phyloP scores from a whole-genome alignment of 73 alveolate genomes.

The Paramecium caudatum region DNA sequence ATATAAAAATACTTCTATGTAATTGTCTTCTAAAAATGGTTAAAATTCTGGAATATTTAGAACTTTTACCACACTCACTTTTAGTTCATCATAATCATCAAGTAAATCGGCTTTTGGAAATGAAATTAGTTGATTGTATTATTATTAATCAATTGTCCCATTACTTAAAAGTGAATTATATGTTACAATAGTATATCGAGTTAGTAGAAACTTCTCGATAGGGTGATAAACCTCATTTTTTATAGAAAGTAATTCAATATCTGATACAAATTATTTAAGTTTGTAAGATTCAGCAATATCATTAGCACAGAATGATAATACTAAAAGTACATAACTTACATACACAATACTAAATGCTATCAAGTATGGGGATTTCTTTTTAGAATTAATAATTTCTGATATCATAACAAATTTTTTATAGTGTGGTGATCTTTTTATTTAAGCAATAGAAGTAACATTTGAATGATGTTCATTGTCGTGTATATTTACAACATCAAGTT shows the following conservation, averaged over 20 bases:
- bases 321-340: not conserved
- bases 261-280: not conserved
- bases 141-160: not conserved
- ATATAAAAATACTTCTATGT: not conserved
- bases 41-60: not conserved
- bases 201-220: constrained; percentile 2
- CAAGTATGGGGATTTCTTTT: not conserved
- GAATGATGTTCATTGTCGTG: not conserved
- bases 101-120: constrained; percentile 26
- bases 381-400: not conserved
- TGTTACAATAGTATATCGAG: constrained; percentile 27
- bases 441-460: not conserved
- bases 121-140: not conserved
- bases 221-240: constrained; percentile 39
- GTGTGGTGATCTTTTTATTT: constrained; percentile 38
- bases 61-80: not conserved
- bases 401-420: not conserved
- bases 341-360: not conserved
- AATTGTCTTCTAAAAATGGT: constrained; percentile 32
- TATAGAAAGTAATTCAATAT: constrained; percentile 15
- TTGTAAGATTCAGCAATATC: not conserved
- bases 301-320: not conserved
- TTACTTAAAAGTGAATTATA: not conserved
- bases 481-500: not conserved
- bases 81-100: constrained; percentile 4